Evolutionary conservation across 176 grass and related monocot species (phyloP).

Genomic region (Paspalum vaginatum): DNA sequence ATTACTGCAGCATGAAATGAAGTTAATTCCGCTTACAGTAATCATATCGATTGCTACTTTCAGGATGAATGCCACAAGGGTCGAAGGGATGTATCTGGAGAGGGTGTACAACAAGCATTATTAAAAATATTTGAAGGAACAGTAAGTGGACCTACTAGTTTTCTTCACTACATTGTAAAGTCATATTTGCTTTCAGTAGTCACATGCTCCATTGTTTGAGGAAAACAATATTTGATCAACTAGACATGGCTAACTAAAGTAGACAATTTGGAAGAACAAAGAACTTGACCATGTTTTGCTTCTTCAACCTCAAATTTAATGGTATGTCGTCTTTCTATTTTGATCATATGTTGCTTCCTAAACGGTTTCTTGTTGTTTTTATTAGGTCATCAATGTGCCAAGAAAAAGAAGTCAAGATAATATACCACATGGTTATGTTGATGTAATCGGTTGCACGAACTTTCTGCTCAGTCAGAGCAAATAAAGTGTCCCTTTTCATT

Average conservation of each 20-base stretch:
- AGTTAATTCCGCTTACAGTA: slow-evolving; percentile 10
- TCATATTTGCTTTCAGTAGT: slow-evolving; percentile 2
- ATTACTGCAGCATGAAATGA: not conserved
- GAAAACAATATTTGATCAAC: slow-evolving; percentile 18
- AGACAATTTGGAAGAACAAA: not conserved
- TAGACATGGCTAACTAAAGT: not conserved
- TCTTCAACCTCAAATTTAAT: not conserved
- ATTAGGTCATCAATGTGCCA: slow-evolving; percentile 72
- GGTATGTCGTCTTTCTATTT: not conserved
- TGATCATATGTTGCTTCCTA: not conserved
- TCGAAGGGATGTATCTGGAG: slow-evolving; percentile 69
- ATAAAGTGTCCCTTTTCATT: not conserved
- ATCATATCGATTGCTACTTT: slow-evolving; percentile 22
- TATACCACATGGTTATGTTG: slow-evolving; percentile 40
- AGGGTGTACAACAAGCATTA: slow-evolving; percentile 79
- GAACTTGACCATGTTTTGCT: not conserved
- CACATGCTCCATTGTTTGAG: not conserved
- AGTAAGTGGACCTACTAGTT: slow-evolving; percentile 36
- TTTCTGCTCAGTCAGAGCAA: not conserved
- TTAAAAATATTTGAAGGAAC: slow-evolving; percentile 81
- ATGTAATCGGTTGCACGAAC: slow-evolving; percentile 33
- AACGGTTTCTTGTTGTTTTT: slow-evolving; percentile 15
- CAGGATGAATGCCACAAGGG: slow-evolving; percentile 48
- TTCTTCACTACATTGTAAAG: not conserved
- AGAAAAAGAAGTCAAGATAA: slow-evolving; percentile 58